Base-by-base conservation (phyloP, 305 asterid species). In the Fraxinus baroniana region DNA sequence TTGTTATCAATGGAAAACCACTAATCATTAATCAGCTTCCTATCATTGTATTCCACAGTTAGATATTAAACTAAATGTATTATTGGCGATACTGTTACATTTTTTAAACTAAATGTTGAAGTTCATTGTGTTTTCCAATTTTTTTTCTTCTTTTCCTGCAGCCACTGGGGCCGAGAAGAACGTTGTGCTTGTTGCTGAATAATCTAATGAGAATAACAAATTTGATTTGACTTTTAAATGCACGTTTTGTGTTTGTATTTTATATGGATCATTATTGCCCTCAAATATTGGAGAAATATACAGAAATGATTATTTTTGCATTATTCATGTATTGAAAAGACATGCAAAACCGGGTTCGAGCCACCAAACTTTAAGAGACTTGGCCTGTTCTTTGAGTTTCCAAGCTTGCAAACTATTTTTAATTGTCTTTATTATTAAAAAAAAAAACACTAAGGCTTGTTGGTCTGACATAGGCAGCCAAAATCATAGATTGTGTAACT, bases 1-100 rank as follows among this genome's bases (percentile, higher is more conserved):
- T 84, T 94, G 85, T 79, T 87, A 36, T 91, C 98, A 20, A 89
- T 72, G 88, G 91, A 91, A 82, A 93, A 91, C 62, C 83, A 85
- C 89, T 90, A 82, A 87, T 83, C 80, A 60, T 64, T 83, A 73
- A 71, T 82, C 78, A 20, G 30, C 30, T 28, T 75, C 52, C 52
- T 17, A 41, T 60, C 35, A 35, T 33, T 62, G 33, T 28, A 26
- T 18, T 68, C 74, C 39, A 26, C 4, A 28, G 62, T 33, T 66
- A 84, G 80, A 70, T 35, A 78, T 46, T 57, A 76, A 46, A 68
- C 57, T 84, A 44, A n/a, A n/a, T n/a, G n/a, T 73, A 75, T 18
- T 57, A 5, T 8, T 79, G 74, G 80, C 79, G 5, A 80, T 70
- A 35, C 76, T 13, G 55, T 44, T 12, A 66, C 39, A 68, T 8